Evolutionary conservation across 495 filamentous ascomycete species (phyloP), one percentile per base, ranked within the genome.

Genomic region (Aspergillus coremiiformis): DNA sequence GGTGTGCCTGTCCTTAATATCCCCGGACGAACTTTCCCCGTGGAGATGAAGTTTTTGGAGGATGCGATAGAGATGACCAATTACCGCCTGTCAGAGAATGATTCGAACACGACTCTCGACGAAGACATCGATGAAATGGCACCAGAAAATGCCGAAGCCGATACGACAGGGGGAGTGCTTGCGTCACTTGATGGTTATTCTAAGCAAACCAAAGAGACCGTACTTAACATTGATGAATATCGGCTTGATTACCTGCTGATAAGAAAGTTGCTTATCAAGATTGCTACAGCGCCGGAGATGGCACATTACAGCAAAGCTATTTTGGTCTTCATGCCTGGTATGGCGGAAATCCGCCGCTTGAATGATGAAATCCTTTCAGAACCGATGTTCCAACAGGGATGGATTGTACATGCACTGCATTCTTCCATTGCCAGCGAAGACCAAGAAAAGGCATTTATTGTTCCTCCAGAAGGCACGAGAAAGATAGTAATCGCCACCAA

Each of bases 401-500:
- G 90, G 90, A 78, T 86, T 43, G 75, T 96, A 12, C 86, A 94
- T 66, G 84, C 88, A 3, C 77, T 96, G 32, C 93, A 98, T 66
- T 96, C 92, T 2, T 89, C 86, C 1, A 94, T 98, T 61, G 85
- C 92, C n/a, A 95, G 84, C 48, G 93, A 96, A 59, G 91, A 96
- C 21, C 93, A 96, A 69, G 91, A 96, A 66, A 81, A 83, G 39
- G 93, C 91, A 1, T 96, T 98, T 62, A 71, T 85, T 1, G 71
- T 95, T 3, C 92, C 93, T 8, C 90, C 89, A 1, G 75, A 76
- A 14, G 92, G 89, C 6, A 76, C 80, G 35, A 77, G 90, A 49
- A 97, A 96, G 70, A 93, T 96, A 53, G 90, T 96, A 4, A 79
- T 96, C 41, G 89, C 92, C 5, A 98, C 92, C 8, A 97, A 97